Evolutionary conservation across 1,284 basidiomycete genomes (phyloP).

Genomic region (Microbotryum saponariae): DNA sequence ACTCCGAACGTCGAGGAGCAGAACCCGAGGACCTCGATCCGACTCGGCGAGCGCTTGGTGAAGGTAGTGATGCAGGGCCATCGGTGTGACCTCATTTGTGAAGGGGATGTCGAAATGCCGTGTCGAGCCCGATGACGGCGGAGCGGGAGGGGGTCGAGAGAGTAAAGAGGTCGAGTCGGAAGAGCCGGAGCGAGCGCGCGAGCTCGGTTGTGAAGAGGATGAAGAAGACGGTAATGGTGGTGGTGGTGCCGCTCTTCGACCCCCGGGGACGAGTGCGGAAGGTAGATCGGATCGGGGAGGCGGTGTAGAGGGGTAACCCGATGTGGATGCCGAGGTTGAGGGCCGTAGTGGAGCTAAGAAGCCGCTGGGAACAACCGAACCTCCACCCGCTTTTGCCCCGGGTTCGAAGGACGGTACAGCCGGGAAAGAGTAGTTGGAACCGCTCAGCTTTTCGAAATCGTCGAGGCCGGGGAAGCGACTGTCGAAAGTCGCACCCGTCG

Average conservation of each 20-base stretch:
- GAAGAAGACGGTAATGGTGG: neutral
- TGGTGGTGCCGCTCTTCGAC: neutral
- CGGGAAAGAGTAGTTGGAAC: neutral
- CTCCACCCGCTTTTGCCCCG: neutral
- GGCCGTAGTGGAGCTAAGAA: neutral
- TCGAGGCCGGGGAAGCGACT: slow-evolving; percentile 25
- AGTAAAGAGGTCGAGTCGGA: neutral
- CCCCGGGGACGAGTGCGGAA: slow-evolving; percentile 9
- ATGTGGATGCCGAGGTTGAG: slow-evolving; percentile 7
- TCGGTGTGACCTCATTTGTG: slow-evolving; percentile 55
- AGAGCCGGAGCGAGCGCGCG: neutral
- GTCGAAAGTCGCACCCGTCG: slow-evolving; percentile 2
- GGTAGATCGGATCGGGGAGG: slow-evolving; percentile 7
- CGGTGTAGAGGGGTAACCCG: slow-evolving; percentile 5
- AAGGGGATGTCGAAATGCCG: slow-evolving; percentile 47
- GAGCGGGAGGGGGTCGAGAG: slow-evolving; percentile 12
- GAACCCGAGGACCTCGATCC: slow-evolving; percentile 40
- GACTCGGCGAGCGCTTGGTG: slow-evolving; percentile 49
- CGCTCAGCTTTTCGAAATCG: slow-evolving; percentile 15
- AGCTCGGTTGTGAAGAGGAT: neutral
- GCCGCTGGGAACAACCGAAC: neutral
- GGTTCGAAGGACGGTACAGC: slow-evolving; percentile 14
- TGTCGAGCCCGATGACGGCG: slow-evolving; percentile 13
- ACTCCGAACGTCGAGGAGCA: slow-evolving; percentile 75
- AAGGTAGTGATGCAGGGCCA: slow-evolving; percentile 57